A percentile compares a stretch with the other conserved stretches of the same genome.
These are phyloP conservation scores for Aurantiochytrium sp. DNA, from an alignment of 108 stramenopile genomes.

Conservation along the genomic window DNA sequence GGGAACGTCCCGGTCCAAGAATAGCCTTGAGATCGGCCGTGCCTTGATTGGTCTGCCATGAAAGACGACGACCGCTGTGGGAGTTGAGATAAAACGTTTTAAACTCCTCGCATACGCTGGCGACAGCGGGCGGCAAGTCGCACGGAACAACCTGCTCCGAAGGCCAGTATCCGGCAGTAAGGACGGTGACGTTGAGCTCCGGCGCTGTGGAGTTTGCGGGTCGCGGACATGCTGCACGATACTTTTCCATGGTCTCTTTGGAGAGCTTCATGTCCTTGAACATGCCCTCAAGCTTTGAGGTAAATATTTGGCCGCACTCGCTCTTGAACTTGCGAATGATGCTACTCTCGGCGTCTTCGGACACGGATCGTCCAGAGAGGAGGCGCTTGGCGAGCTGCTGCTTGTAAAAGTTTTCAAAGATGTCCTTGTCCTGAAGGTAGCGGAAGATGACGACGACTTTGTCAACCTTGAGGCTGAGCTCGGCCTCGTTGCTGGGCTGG, in stretches of 20 bases:
- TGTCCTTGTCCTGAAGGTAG: conserved; percentile 90
- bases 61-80: conserved; percentile 82
- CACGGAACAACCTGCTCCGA: conserved; percentile 72
- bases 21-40: conserved; percentile 63
- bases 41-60: conserved; percentile 88
- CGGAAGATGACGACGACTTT: conserved; percentile 76
- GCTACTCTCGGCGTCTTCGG: conserved; percentile 78
- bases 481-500: conserved; percentile 47
- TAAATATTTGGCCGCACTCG: conserved; percentile 97
- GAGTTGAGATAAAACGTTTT: conserved; percentile 76
- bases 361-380: conserved; percentile 66
- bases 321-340: conserved; percentile 89
- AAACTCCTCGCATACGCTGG: conserved; percentile 69
- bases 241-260: conserved; percentile 72
- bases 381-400: conserved; percentile 86
- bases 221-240: conserved; percentile 23
- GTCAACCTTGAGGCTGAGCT: conserved; percentile 64
- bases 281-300: conserved; percentile 96
- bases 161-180: conserved; percentile 95
- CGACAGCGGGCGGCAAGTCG: conserved; percentile 62
- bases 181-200: conserved; percentile 79
- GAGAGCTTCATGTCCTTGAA: conserved; percentile 95
- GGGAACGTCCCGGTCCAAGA: conserved; percentile 47
- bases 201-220: background rate
- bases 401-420: conserved; percentile 95